These are phyloP conservation scores for Tremellales sp. DNA, from an alignment of 1,284 basidiomycete genomes.

Conservation along the genomic window DNA sequence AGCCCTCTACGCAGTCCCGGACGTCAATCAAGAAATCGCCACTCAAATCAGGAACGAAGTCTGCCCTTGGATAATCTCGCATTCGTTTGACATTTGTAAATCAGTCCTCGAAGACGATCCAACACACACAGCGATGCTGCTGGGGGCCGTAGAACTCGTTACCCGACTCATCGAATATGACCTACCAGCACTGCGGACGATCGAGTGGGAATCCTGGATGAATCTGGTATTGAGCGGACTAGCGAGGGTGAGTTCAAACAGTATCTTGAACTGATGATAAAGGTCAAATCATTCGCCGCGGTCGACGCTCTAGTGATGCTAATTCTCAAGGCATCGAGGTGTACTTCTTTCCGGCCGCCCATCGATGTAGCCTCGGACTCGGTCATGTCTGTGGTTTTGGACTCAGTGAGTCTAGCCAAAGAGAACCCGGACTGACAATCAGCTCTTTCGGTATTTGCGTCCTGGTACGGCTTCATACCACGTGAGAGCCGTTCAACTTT, in stretches of 20 bases:
- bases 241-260: constrained; percentile 27
- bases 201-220: constrained; percentile 41
- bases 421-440: constrained; percentile 9
- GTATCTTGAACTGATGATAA: neutral
- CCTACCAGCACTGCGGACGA: constrained; percentile 13
- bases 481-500: constrained; percentile 72
- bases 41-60: constrained; percentile 7
- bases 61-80: constrained; percentile 19
- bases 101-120: constrained; percentile 2
- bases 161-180: constrained; percentile 27
- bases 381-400: constrained; percentile 29
- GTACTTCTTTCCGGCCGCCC: constrained; percentile 19
- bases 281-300: constrained; percentile 65
- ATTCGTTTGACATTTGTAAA: constrained; percentile 18
- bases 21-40: too few species aligned
- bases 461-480: constrained; percentile 69
- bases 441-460: constrained; percentile 73
- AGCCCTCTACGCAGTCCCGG: too few species aligned
- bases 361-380: constrained; percentile 22
- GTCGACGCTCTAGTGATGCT: constrained; percentile 60
- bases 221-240: constrained; percentile 28
- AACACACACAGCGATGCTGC: constrained; percentile 5
- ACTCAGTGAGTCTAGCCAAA: constrained; percentile 21
- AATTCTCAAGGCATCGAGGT: constrained; percentile 53
- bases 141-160: constrained; percentile 17